A percentile compares a stretch with the other conserved stretches of the same genome.
These are phyloP conservation scores for Trichoderma reesei DNA, from an alignment of 495 filamentous ascomycete genomes.

Conservation along the genomic window DNA sequence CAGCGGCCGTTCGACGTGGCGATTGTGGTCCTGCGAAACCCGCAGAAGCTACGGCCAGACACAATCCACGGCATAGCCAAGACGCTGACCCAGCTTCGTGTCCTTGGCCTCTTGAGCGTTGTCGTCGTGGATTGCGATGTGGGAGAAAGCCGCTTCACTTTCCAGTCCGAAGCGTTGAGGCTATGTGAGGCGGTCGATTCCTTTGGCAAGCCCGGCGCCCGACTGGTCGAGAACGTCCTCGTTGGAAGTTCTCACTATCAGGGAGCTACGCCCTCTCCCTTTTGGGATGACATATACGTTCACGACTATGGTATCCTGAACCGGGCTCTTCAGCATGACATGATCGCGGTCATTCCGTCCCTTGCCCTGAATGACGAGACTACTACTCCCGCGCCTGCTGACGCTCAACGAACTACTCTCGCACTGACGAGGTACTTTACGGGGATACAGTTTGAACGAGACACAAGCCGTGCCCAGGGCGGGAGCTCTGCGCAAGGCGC, in stretches of 20 bases:
- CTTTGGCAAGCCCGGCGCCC: conserved; percentile 53
- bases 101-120: conserved; percentile 69
- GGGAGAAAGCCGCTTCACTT: conserved; percentile 27
- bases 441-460: conserved; percentile 36
- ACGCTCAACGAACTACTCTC: conserved; percentile 58
- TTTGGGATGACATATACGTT: conserved; percentile 26
- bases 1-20: conserved; percentile 46
- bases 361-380: conserved; percentile 55
- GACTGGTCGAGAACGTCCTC: conserved; percentile 53
- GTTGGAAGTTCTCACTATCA: conserved; percentile 32
- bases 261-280: conserved; percentile 10
- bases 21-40: conserved; percentile 71
- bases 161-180: conserved; percentile 60
- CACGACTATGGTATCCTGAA: conserved; percentile 49
- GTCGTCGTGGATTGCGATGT: conserved; percentile 66
- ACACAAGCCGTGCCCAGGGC: conserved; percentile 25
- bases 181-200: conserved; percentile 62
- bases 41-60: conserved; percentile 55
- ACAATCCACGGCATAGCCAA: conserved; percentile 66
- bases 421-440: conserved; percentile 65
- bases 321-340: conserved; percentile 58
- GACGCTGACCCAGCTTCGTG: conserved; percentile 72
- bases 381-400: conserved; percentile 43
- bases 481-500: conserved; percentile 35
- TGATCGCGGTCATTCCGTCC: conserved; percentile 68